Conservation (phyloP, 371 early-diverging fungal species). For the Choanephora cucurbitarum region DNA sequence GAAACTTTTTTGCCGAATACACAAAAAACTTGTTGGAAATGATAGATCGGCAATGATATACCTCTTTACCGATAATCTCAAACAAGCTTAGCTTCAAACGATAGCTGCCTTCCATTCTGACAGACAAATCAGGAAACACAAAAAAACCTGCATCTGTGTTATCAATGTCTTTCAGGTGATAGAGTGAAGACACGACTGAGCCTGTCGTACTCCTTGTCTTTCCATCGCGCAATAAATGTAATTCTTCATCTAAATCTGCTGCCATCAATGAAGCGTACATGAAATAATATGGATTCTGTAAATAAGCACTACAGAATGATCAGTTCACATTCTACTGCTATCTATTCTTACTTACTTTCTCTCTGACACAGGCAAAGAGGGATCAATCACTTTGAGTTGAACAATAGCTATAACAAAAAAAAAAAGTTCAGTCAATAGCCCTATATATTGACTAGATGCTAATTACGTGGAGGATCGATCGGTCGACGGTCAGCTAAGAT, state of each 20-base stretch:
- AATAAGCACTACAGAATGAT: slow-evolving; percentile 51
- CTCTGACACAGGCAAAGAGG: slow-evolving; percentile 36
- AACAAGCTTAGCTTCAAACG: slow-evolving; percentile 88
- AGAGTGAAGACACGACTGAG: slow-evolving; percentile 88
- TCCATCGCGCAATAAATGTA: slow-evolving; percentile 73
- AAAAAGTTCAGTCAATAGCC: neutral
- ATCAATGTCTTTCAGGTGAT: slow-evolving; percentile 85
- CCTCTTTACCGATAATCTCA: slow-evolving; percentile 81
- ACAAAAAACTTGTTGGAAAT: slow-evolving; percentile 81
- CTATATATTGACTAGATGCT: too few species aligned
- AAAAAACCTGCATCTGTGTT: slow-evolving; percentile 92
- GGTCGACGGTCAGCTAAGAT: slow-evolving; percentile 86
- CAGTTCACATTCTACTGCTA: too few species aligned
- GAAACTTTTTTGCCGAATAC: slow-evolving; percentile 82
- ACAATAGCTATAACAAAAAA: slow-evolving; percentile 64
- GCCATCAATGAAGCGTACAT: slow-evolving; percentile 81
- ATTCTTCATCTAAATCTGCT: slow-evolving; percentile 67
- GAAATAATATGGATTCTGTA: slow-evolving; percentile 87
- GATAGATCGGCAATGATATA: slow-evolving; percentile 80
- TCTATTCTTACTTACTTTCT: slow-evolving; percentile 45
- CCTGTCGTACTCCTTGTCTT: slow-evolving; percentile 80
- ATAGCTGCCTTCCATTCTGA: slow-evolving; percentile 89
- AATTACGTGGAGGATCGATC: slow-evolving; percentile 90
- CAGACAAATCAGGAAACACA: slow-evolving; percentile 94
- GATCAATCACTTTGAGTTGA: slow-evolving; percentile 69